Evolutionary conservation across 1,284 basidiomycete genomes (phyloP).

Genomic region (Trametes versicolor): DNA sequence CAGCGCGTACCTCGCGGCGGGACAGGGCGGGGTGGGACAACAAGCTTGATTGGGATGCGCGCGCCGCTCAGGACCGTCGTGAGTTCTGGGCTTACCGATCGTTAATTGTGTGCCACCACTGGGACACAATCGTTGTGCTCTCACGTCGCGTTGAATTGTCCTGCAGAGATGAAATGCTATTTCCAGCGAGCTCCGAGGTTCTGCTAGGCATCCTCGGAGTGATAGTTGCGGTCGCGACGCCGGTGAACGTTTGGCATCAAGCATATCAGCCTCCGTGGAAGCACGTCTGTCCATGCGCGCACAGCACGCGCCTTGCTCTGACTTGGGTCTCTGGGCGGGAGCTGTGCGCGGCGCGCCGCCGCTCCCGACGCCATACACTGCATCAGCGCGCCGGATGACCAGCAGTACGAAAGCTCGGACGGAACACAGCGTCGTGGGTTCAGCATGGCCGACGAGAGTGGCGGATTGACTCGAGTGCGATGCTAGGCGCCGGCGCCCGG

Average conservation of each 20-base stretch:
- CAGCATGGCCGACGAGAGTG: constrained; percentile 31
- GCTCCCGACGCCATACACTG: constrained; percentile 6
- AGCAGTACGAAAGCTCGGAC: constrained; percentile 21
- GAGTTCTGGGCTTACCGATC: constrained; percentile 17
- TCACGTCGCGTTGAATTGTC: constrained; percentile 3
- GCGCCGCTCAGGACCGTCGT: neutral
- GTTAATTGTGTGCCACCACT: constrained; percentile 19
- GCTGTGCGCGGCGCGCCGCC: constrained; percentile 2
- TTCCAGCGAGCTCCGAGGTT: constrained; percentile 2
- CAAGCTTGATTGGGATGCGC: constrained; percentile 2
- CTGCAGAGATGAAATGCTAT: neutral
- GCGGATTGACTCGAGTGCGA: constrained; percentile 12
- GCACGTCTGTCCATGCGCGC: constrained; percentile 10
- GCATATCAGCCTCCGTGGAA: constrained; percentile 31
- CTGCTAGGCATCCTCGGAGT: constrained; percentile 4
- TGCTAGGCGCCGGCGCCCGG: constrained; percentile 21
- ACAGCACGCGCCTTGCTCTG: constrained; percentile 17
- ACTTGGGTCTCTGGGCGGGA: neutral
- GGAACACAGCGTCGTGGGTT: constrained; percentile 38
- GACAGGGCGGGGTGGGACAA: neutral
- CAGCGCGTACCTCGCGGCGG: constrained; percentile 6
- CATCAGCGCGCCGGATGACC: constrained; percentile 6
- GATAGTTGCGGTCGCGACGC: constrained; percentile 27
- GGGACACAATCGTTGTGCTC: neutral
- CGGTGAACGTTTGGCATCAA: constrained; percentile 23